phyloP scores from a whole-genome alignment of 78 protist genomes.

The Salpingoeca rosetta region DNA sequence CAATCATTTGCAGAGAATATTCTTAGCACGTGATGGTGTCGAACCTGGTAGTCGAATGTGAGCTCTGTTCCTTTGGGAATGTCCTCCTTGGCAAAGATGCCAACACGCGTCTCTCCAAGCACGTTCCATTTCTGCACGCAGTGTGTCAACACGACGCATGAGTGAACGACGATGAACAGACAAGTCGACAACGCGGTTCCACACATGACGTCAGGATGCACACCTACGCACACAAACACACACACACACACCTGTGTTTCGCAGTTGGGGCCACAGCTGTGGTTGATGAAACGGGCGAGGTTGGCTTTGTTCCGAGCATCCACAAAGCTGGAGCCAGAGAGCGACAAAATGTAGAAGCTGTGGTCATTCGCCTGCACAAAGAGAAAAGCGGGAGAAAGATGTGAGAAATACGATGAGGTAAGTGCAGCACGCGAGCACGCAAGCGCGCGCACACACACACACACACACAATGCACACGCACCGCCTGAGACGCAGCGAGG shows the following conservation, averaged over 20 bases:
- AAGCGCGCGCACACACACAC: no score
- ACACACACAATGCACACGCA: no score
- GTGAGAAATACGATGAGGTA: no score
- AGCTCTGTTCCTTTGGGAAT: conserved; percentile 77
- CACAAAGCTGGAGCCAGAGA: conserved; percentile 60
- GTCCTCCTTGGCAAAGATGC: conserved; percentile 68
- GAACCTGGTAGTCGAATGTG: conserved; percentile 84
- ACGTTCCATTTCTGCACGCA: conserved; percentile 39
- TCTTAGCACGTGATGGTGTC: no score
- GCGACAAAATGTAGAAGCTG: conserved; percentile 71
- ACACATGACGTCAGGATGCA: no score
- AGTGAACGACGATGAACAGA: no score
- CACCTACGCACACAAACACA: no score
- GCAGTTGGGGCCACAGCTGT: conserved; percentile 65
- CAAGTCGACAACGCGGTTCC: no score
- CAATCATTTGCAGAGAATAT: no score
- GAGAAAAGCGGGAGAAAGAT: no score
- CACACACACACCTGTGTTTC: conserved; percentile 25
- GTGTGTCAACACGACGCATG: no score
- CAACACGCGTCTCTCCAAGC: conserved; percentile 53
- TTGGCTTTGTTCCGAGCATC: conserved; percentile 88
- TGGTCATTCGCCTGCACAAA: conserved; percentile 44
- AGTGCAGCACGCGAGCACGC: no score
- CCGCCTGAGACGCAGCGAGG: conserved; percentile 42
- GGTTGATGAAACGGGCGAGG: conserved; percentile 91